Conservation (phyloP, 495 filamentous ascomycete species). For the Trichodelitschia bisporula region DNA sequence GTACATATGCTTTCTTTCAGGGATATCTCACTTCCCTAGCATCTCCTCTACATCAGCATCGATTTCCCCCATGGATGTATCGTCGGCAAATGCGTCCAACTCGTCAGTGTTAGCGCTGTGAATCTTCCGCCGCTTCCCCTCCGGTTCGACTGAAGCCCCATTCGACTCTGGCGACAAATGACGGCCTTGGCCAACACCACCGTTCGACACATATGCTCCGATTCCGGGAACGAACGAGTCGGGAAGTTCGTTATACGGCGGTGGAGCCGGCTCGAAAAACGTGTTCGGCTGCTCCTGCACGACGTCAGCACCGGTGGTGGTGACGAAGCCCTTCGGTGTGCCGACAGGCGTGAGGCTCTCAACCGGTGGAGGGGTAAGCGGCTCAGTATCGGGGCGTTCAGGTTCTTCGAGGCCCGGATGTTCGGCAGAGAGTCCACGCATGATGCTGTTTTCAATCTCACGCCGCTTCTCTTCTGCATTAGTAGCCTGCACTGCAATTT, state of each 20-base stretch:
- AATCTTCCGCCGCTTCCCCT: conserved; percentile 64
- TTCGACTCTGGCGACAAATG: no score
- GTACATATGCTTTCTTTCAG: no score
- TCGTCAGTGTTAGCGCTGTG: conserved; percentile 34
- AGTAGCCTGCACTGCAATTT: conserved; percentile 32
- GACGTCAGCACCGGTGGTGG: neutral
- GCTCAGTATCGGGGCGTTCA: conserved; percentile 51
- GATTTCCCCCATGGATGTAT: conserved; percentile 34
- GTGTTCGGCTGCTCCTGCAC: neutral
- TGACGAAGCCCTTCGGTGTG: conserved; percentile 3
- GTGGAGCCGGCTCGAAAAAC: neutral
- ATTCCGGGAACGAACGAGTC: no score
- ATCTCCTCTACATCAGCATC: conserved; percentile 11
- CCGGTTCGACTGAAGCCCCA: no score
- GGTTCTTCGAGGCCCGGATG: conserved; percentile 4
- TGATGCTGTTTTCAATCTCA: conserved; percentile 73
- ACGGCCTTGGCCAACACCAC: no score
- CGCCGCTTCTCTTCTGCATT: conserved; percentile 53
- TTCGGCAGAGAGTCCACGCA: conserved; percentile 40
- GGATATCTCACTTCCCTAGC: conserved; percentile 8
- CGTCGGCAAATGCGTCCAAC: conserved; percentile 40
- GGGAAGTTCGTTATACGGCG: no score
- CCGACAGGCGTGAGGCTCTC: conserved; percentile 12
- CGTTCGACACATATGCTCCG: no score
- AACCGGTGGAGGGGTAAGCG: conserved; percentile 47